Percentiles rank a stretch among this genome's conserved stretches.
Evolutionary conservation across 2,329 filamentous ascomycete genomes (phyloP).

Genomic region (Hymenoscyphus fructigenus): DNA sequence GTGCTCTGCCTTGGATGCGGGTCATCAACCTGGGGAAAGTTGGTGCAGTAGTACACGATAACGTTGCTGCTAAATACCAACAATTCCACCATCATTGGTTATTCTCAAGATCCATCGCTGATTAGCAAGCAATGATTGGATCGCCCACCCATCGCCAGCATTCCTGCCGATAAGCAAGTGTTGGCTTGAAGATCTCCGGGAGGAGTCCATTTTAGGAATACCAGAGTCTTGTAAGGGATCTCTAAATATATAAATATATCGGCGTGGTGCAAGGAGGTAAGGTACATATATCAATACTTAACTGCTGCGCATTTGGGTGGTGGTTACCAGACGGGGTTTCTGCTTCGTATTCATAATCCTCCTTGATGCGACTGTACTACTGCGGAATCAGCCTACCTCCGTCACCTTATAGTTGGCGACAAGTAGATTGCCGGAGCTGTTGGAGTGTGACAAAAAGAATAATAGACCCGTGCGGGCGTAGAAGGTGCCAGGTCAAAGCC

Average conservation of each 20-base stretch:
- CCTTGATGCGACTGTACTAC: not conserved
- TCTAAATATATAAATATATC: not conserved
- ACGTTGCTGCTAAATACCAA: not conserved
- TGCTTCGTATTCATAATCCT: not conserved
- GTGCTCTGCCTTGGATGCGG: not conserved
- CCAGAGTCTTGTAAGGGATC: not conserved
- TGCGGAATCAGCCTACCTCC: not conserved
- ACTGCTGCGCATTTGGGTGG: not conserved
- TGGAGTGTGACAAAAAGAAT: not conserved
- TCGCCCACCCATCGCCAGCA: not conserved
- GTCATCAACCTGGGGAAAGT: slow-evolving; percentile 1
- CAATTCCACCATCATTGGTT: too few species aligned
- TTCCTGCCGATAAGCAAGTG: not conserved
- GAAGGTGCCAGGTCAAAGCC: not conserved
- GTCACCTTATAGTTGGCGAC: not conserved
- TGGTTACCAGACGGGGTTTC: not conserved
- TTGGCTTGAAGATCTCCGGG: not conserved
- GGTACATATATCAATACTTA: not conserved
- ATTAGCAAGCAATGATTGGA: not conserved
- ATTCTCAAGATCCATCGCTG: not conserved
- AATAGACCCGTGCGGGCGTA: not conserved
- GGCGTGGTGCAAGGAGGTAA: not conserved
- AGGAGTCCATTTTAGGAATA: not conserved
- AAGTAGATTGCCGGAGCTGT: not conserved
- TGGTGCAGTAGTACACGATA: not conserved